Base-by-base conservation (phyloP, 1,139 yeast species). In the Saccharomyces uvarum region DNA sequence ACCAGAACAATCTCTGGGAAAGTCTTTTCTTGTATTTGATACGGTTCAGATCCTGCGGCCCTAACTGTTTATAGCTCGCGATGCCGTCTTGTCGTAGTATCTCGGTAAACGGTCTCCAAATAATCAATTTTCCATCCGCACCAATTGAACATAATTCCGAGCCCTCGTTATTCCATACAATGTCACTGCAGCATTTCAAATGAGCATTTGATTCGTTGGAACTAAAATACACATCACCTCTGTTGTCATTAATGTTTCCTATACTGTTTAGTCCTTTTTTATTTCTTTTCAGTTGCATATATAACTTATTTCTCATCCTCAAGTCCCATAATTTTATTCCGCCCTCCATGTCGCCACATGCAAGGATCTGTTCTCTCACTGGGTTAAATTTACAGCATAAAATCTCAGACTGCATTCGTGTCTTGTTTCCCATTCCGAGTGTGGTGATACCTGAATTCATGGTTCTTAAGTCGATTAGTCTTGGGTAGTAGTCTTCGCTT, bases 341-440 rank as follows among this genome's bases (percentile, higher is more conserved):
- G 0, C 82, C 96, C 63, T 86, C 90, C 32, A 80, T 76, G 6
- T 95, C 93, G 2, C 95, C 96, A 0, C 89, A 77, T 0, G 89
- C 88, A 2, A 88, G 73, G 19, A 86, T 56, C 61, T 83, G 72
- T 38, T 57, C 58, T 44, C 50, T 57, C 3, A 33, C 32, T 0
- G 96, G 96, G 47, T 87, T 86, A 93, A 95, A 88, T 63, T 82
- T 80, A 41, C 86, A 82, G 24, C 83, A 69, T n/a, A 84, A 70
- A 0, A 88, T 79, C 53, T 80, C 80, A 1, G 85, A 84, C 33
- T 31, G 33, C 33, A 31, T 31, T 31, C 33, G 19, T 31, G 29
- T 31, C 51, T 48, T 7, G 56, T 76, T 76, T 69, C 84, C 60
- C 86, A 96, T 0, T 49, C 6, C 29, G 28, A 9, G 64, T 88